Conservation (phyloP, 1,284 basidiomycete species). For the Flammula alnicola region DNA sequence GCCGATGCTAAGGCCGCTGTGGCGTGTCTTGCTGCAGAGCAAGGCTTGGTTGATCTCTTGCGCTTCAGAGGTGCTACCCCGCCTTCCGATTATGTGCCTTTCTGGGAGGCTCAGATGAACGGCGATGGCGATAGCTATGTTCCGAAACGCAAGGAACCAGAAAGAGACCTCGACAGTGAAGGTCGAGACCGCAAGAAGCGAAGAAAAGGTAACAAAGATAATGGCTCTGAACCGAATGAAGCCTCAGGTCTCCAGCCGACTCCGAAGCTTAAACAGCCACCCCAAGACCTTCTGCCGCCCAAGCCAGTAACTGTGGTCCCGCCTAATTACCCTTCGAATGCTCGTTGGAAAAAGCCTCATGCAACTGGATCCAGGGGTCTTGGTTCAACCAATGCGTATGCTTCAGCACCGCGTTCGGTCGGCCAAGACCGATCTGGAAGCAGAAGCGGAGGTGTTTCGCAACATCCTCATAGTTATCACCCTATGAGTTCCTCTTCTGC, state of each 20-base stretch:
- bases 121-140: constrained; percentile 27
- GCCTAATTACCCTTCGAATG: constrained; percentile 15
- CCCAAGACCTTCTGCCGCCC: constrained; percentile 12
- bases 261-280: constrained; percentile 16
- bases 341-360: constrained; percentile 28
- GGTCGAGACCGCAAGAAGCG: constrained; percentile 28
- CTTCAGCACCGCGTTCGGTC: constrained; percentile 25
- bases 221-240: constrained; percentile 13
- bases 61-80: constrained; percentile 48
- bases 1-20: constrained; percentile 65
- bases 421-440: constrained; percentile 30
- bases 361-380: constrained; percentile 31
- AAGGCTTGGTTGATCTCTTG: constrained; percentile 61
- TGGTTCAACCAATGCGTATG: constrained; percentile 28
- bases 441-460: constrained; percentile 26
- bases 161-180: constrained; percentile 24
- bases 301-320: constrained; percentile 10
- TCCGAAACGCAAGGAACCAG: constrained; percentile 29
- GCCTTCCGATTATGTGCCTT: constrained; percentile 41
- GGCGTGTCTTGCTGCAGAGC: constrained; percentile 50
- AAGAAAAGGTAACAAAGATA: constrained; percentile 26
- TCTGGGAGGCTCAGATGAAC: constrained; percentile 31
- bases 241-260: constrained; percentile 7
- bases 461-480: constrained; percentile 15
- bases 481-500: constrained; percentile 14